phyloP scores from a whole-genome alignment of 805 yeast genomes.

The Saturnispora sekii region DNA sequence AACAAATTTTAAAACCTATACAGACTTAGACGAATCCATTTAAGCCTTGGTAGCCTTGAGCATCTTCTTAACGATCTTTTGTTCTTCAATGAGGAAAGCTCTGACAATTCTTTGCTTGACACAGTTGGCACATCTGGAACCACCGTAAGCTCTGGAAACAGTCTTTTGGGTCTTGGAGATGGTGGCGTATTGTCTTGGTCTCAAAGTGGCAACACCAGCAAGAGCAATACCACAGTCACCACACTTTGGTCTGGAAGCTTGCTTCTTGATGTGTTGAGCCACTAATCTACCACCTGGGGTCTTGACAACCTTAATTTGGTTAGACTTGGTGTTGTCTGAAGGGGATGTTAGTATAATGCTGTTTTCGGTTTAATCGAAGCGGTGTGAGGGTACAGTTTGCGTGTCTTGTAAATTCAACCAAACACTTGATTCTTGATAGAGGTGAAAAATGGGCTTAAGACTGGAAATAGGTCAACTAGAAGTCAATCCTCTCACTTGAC shows the following conservation, averaged over 20 bases:
- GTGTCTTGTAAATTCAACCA: too few relatives aligned
- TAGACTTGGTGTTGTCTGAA: constrained; percentile 97
- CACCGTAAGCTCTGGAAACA: constrained; percentile 99
- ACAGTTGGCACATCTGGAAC: constrained; percentile 96
- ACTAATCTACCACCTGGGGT: constrained; percentile 99
- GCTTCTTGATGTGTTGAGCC: constrained; percentile 95
- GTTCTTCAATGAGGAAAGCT: constrained; percentile 99
- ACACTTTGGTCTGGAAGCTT: constrained; percentile 79
- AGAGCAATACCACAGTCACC: constrained; percentile 74
- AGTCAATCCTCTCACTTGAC: too few relatives aligned
- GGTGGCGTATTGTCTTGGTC: constrained; percentile 97
- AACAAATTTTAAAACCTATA: constrained; percentile 1
- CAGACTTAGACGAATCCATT: neutral
- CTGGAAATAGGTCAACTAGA: too few relatives aligned
- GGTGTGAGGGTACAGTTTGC: too few relatives aligned
- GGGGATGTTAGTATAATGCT: constrained; percentile 15
- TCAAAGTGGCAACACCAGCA: constrained; percentile 73
- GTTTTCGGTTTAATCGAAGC: neutral
- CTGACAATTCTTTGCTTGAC: constrained; percentile 99
- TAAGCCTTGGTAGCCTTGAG: constrained; percentile 78
- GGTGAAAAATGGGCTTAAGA: too few relatives aligned
- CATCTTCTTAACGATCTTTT: constrained; percentile 99
- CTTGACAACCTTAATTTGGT: constrained; percentile 99
- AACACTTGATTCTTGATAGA: too few relatives aligned
- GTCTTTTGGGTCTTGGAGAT: constrained; percentile 95